phyloP scores from a whole-genome alignment of 2,329 filamentous ascomycete genomes.

The Penicillium frequentans region DNA sequence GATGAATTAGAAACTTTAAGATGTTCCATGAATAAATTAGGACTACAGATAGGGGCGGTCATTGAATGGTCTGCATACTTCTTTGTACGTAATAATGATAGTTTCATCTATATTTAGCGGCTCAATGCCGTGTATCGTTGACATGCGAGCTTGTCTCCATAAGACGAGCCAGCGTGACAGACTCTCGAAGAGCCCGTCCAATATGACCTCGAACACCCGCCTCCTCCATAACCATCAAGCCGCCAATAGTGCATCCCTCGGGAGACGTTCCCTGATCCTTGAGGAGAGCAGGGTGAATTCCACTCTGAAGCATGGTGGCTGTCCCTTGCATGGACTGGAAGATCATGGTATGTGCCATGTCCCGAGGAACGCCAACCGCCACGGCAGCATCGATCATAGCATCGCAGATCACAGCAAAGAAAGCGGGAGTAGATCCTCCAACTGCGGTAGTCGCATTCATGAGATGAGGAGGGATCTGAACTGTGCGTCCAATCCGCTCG shows the following conservation, averaged over 20 bases:
- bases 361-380: constrained; percentile 61
- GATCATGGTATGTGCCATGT: constrained; percentile 61
- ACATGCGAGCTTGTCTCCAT: constrained; percentile 41
- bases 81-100: too few species aligned
- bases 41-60: neutral
- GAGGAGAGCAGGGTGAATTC: constrained; percentile 60
- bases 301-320: constrained; percentile 56
- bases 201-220: constrained; percentile 55
- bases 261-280: constrained; percentile 63
- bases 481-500: constrained; percentile 48
- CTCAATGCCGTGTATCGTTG: constrained; percentile 25
- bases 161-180: constrained; percentile 58
- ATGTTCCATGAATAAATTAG: neutral
- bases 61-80: too few species aligned
- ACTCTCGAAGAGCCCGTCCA: constrained; percentile 58
- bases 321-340: constrained; percentile 63
- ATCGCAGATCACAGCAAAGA: constrained; percentile 61
- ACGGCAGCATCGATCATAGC: constrained; percentile 62
- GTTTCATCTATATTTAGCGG: neutral
- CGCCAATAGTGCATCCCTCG: constrained; percentile 64
- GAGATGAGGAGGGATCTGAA: constrained; percentile 51
- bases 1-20: neutral
- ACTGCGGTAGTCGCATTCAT: constrained; percentile 62
- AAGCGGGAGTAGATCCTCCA: constrained; percentile 62
- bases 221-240: constrained; percentile 61